phyloP scores from a whole-genome alignment of 1,284 basidiomycete genomes.

The Microbotryum lychnidis-dioicae region DNA sequence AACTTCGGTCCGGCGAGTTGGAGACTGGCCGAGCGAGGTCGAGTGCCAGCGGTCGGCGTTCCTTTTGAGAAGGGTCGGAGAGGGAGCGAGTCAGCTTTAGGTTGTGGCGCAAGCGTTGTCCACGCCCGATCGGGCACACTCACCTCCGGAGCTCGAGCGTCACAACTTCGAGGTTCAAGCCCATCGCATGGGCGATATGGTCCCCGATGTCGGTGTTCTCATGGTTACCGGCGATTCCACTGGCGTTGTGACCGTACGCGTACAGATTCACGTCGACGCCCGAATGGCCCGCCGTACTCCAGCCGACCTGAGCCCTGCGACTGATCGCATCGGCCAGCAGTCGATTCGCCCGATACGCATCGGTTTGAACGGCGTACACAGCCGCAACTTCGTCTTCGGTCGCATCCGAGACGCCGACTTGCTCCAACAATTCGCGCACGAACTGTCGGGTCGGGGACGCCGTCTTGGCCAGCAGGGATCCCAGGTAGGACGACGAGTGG shows the following conservation, averaged over 20 bases:
- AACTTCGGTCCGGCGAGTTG: conserved; percentile 1
- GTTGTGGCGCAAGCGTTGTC: not conserved
- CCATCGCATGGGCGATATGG: conserved; percentile 13
- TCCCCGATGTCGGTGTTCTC: conserved; percentile 40
- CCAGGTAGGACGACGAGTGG: conserved; percentile 37
- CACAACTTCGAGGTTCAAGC: conserved; percentile 24
- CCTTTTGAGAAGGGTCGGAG: not conserved
- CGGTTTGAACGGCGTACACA: conserved; percentile 30
- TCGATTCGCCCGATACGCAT: conserved; percentile 21
- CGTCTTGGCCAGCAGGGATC: conserved; percentile 17
- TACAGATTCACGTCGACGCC: conserved; percentile 44
- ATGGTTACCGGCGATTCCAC: conserved; percentile 37
- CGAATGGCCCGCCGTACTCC: conserved; percentile 42
- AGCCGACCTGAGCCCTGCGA: conserved; percentile 41
- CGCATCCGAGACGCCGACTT: conserved; percentile 35
- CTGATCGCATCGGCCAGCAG: conserved; percentile 34
- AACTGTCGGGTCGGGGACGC: conserved; percentile 23
- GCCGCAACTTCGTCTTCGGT: conserved; percentile 35
- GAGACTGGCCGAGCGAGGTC: conserved; percentile 3
- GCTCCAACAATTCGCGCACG: conserved; percentile 29
- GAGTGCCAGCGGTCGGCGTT: conserved; percentile 10
- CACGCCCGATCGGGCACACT: not conserved
- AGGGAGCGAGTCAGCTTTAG: not conserved
- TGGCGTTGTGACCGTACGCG: conserved; percentile 35
- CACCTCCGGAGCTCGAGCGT: conserved; percentile 27